Conservation (phyloP, 1,284 basidiomycete species). For the Tilletia setariae region DNA sequence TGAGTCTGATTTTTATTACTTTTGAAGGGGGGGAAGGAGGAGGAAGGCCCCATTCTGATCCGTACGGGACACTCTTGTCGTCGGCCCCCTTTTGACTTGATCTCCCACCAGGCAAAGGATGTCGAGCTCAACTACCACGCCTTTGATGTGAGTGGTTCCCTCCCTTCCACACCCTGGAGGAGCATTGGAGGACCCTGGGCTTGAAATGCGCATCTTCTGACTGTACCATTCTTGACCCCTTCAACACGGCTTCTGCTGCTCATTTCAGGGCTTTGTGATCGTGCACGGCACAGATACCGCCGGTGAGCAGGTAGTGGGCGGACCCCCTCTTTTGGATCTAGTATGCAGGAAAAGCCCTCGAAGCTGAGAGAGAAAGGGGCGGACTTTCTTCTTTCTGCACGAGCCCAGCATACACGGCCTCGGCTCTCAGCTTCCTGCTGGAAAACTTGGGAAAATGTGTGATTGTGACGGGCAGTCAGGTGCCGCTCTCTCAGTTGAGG, state of each 20-base stretch:
- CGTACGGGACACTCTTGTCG: too few relatives aligned
- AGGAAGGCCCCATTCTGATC: too few relatives aligned
- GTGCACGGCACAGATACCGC: conserved; percentile 74
- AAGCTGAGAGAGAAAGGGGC: too few relatives aligned
- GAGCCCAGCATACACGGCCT: conserved; percentile 70
- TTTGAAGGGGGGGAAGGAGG: conserved; percentile 55
- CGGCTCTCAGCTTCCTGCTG: conserved; percentile 79
- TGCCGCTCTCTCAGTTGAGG: conserved; percentile 78
- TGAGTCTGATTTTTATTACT: not conserved
- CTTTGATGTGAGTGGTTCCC: conserved; percentile 66
- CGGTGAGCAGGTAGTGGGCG: conserved; percentile 42
- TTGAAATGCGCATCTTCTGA: too few relatives aligned
- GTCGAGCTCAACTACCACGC: conserved; percentile 79
- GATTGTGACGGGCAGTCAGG: conserved; percentile 88
- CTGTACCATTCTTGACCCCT: too few relatives aligned
- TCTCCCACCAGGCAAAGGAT: conserved; percentile 57
- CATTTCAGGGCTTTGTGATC: conserved; percentile 70
- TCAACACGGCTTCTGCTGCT: too few relatives aligned
- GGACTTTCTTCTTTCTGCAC: too few relatives aligned
- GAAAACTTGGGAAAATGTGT: conserved; percentile 83
- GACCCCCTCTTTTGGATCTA: too few relatives aligned
- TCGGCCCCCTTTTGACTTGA: conserved; percentile 72
- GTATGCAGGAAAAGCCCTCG: too few relatives aligned
- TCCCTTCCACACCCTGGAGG: too few relatives aligned
- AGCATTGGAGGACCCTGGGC: too few relatives aligned